Conservation (phyloP, 805 yeast species). For the Saccharomycopsis schoenii region DNA sequence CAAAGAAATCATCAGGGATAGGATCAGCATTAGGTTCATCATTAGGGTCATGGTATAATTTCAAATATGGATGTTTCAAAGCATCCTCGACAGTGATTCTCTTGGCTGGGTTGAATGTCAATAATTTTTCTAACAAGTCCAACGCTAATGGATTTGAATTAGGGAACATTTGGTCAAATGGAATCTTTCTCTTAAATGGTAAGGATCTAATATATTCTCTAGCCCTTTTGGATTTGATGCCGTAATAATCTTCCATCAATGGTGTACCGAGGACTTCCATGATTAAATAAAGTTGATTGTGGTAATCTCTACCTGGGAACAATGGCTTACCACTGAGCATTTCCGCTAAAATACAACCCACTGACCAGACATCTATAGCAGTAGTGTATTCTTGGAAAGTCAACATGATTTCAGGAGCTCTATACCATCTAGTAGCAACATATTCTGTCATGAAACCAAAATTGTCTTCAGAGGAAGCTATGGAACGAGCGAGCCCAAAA, state of each 20-base stretch:
- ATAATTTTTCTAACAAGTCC: slow-evolving; percentile 57
- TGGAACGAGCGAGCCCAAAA: slow-evolving; percentile 61
- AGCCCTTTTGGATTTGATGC: slow-evolving; percentile 65
- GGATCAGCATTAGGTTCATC: slow-evolving; percentile 65
- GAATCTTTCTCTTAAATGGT: slow-evolving; percentile 50
- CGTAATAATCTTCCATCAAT: slow-evolving; percentile 58
- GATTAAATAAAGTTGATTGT: slow-evolving; percentile 56
- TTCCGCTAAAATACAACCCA: slow-evolving; percentile 72
- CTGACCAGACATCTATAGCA: slow-evolving; percentile 74
- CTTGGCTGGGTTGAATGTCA: slow-evolving; percentile 66
- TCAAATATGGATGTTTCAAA: slow-evolving; percentile 60
- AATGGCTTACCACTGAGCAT: slow-evolving; percentile 51
- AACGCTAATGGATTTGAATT: slow-evolving; percentile 37
- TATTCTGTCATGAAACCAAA: slow-evolving; percentile 62
- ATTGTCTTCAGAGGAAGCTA: slow-evolving; percentile 38
- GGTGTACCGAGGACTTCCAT: slow-evolving; percentile 69
- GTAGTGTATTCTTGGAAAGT: slow-evolving; percentile 63
- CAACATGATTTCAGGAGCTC: slow-evolving; percentile 79
- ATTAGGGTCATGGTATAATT: slow-evolving; percentile 56
- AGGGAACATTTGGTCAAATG: slow-evolving; percentile 40
- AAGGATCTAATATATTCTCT: slow-evolving; percentile 65
- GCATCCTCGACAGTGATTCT: slow-evolving; percentile 71
- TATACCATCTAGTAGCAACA: slow-evolving; percentile 78
- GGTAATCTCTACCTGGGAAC: slow-evolving; percentile 69
- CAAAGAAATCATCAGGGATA: slow-evolving; percentile 79